These are phyloP conservation scores for Neoboletus magnificus DNA, from an alignment of 768 basidiomycete genomes.

Conservation along the genomic window DNA sequence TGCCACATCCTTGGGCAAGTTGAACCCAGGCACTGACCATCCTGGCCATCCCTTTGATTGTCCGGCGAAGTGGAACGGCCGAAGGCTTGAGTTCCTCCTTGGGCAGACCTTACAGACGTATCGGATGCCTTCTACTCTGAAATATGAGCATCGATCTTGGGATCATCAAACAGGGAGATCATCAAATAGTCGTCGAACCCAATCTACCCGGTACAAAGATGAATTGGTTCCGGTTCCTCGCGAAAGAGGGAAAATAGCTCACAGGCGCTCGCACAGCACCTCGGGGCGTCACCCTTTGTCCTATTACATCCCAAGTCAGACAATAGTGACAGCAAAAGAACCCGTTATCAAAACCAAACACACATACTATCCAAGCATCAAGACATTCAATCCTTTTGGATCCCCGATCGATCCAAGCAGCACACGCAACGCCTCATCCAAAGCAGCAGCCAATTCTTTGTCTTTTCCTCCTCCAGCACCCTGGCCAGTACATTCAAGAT, in stretches of 20 bases:
- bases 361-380: slow-evolving; percentile 89
- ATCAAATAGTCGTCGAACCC: slow-evolving; percentile 94
- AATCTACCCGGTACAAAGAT: slow-evolving; percentile 86
- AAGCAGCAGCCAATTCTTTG: slow-evolving; percentile 65
- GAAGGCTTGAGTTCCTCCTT: slow-evolving; percentile 93
- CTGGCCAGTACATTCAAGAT: slow-evolving; percentile 80
- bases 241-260: slow-evolving; percentile 80
- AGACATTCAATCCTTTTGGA: slow-evolving; percentile 80
- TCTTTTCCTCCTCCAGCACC: slow-evolving; percentile 67
- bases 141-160: slow-evolving; percentile 67
- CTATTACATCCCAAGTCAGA: slow-evolving; percentile 36
- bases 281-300: slow-evolving; percentile 75
- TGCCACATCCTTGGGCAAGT: slow-evolving; percentile 75
- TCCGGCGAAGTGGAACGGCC: slow-evolving; percentile 83
- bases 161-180: slow-evolving; percentile 78
- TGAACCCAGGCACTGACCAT: slow-evolving; percentile 79
- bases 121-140: slow-evolving; percentile 84
- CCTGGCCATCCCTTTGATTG: slow-evolving; percentile 87
- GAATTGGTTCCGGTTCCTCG: slow-evolving; percentile 74
- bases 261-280: slow-evolving; percentile 75
- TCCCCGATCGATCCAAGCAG: slow-evolving; percentile 79
- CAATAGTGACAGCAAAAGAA: too few relatives aligned
- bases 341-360: neutral
- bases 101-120: slow-evolving; percentile 81
- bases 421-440: slow-evolving; percentile 72